phyloP scores from a whole-genome alignment of 306 rosid species.

The Psophocarpus tetragonolobus region DNA sequence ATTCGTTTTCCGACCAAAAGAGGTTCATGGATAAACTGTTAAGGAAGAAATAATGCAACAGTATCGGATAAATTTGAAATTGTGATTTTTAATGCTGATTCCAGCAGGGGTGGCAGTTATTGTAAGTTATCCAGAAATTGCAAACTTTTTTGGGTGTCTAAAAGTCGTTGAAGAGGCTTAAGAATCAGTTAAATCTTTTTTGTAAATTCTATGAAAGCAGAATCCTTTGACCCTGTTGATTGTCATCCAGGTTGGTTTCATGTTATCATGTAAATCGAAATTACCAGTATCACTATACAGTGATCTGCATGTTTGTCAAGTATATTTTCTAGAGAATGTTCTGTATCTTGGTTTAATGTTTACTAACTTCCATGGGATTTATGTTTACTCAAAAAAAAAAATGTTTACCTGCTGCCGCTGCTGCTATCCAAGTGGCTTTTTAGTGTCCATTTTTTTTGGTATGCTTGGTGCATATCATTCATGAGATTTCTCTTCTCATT shows the following conservation, averaged over 20 bases:
- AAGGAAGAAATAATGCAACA: slow-evolving; percentile 7
- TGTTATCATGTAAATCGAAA: not conserved
- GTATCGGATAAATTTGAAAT: not conserved
- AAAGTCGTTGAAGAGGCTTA: not conserved
- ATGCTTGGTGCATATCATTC: not conserved
- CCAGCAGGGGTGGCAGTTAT: not conserved
- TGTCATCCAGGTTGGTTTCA: not conserved
- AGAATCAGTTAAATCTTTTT: not conserved
- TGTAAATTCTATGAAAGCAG: not conserved
- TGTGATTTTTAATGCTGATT: not conserved
- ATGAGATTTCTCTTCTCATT: not conserved
- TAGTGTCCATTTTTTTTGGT: not conserved
- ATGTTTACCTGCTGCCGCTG: not conserved
- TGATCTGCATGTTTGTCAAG: not conserved
- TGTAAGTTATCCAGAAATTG: not conserved
- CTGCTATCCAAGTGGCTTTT: not conserved
- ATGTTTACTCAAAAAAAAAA: no score
- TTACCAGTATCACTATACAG: not conserved
- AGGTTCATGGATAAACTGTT: not conserved
- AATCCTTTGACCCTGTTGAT: slow-evolving; percentile 15
- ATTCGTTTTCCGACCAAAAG: not conserved
- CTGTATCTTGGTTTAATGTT: not conserved
- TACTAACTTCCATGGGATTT: not conserved
- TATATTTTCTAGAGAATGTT: slow-evolving; percentile 7
- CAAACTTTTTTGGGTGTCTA: not conserved